Evolutionary conservation across 805 yeast species (phyloP).

Genomic region (Sungouiella thailandica): DNA sequence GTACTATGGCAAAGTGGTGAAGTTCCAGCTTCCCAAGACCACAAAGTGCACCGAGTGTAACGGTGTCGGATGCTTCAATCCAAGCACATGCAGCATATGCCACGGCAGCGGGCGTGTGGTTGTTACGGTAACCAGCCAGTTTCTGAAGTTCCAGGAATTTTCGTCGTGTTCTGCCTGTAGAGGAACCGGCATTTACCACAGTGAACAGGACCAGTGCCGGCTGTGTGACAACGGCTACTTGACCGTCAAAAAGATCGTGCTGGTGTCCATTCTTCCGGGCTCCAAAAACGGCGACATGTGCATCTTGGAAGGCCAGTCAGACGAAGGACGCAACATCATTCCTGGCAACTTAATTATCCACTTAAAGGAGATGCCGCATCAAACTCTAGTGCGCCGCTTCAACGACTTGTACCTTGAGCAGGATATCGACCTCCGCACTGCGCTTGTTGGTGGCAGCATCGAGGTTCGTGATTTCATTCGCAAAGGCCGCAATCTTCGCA

Average conservation of each 20-base stretch:
- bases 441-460: slow-evolving; percentile 53
- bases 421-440: slow-evolving; percentile 48
- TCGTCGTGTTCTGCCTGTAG: slow-evolving; percentile 29
- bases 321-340: slow-evolving; percentile 51
- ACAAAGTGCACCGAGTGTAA: slow-evolving; percentile 46
- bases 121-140: slow-evolving; percentile 38
- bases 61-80: slow-evolving; percentile 47
- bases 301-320: slow-evolving; percentile 56
- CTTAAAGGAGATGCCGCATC: slow-evolving; percentile 38
- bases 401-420: slow-evolving; percentile 41
- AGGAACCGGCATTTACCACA: slow-evolving; percentile 29
- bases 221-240: slow-evolving; percentile 35
- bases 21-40: slow-evolving; percentile 49
- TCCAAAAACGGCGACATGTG: slow-evolving; percentile 47
- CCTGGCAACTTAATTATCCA: slow-evolving; percentile 69
- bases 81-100: slow-evolving; percentile 32
- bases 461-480: slow-evolving; percentile 28
- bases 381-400: slow-evolving; percentile 36
- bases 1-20: slow-evolving; percentile 52
- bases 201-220: slow-evolving; percentile 19
- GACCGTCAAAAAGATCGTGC: slow-evolving; percentile 46
- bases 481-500: slow-evolving; percentile 25
- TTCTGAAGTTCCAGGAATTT: slow-evolving; percentile 36
- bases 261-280: slow-evolving; percentile 54
- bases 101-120: slow-evolving; percentile 44